phyloP scores from a whole-genome alignment of 2,329 filamentous ascomycete genomes.

The Emericellopsis cladophorae region DNA sequence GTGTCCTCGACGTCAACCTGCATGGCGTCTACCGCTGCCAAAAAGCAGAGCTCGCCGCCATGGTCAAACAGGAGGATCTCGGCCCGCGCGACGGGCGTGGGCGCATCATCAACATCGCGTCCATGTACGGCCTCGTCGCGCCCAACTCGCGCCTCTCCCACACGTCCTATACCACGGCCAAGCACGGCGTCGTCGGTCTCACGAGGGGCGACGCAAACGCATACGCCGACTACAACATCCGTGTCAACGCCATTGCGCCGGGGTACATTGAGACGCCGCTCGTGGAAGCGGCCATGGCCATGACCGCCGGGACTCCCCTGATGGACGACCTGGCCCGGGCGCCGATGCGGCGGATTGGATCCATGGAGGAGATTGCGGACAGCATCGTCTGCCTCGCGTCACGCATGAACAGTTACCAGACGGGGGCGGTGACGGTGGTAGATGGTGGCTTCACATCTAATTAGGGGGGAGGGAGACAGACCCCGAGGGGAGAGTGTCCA shows the following conservation, averaged over 20 bases:
- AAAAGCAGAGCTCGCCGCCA: conserved; percentile 34
- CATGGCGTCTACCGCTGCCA: conserved; percentile 46
- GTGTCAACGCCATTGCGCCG: conserved; percentile 4
- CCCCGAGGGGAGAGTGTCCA: no score
- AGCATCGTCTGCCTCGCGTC: conserved; percentile 3
- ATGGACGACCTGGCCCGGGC: not conserved
- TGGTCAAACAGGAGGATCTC: conserved; percentile 35
- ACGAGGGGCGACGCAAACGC: conserved; percentile 3
- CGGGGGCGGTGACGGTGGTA: conserved; percentile 1
- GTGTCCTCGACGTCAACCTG: conserved; percentile 38
- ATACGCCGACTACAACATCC: conserved; percentile 3
- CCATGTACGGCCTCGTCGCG: conserved; percentile 35
- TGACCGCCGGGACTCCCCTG: not conserved
- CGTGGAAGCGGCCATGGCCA: not conserved
- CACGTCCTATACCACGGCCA: conserved; percentile 35
- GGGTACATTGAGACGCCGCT: conserved; percentile 4
- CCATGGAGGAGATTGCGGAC: conserved; percentile 2
- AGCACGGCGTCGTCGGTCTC: conserved; percentile 24
- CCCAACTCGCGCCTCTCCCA: conserved; percentile 19
- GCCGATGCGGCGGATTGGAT: not conserved
- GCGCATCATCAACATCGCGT: conserved; percentile 40
- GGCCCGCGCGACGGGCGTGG: conserved; percentile 29
- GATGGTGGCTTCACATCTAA: conserved; percentile 5
- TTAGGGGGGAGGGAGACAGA: not conserved
- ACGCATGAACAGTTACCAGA: conserved; percentile 4